phyloP scores from a whole-genome alignment of 2,329 filamentous ascomycete species.

The Whalleya microplaca region DNA sequence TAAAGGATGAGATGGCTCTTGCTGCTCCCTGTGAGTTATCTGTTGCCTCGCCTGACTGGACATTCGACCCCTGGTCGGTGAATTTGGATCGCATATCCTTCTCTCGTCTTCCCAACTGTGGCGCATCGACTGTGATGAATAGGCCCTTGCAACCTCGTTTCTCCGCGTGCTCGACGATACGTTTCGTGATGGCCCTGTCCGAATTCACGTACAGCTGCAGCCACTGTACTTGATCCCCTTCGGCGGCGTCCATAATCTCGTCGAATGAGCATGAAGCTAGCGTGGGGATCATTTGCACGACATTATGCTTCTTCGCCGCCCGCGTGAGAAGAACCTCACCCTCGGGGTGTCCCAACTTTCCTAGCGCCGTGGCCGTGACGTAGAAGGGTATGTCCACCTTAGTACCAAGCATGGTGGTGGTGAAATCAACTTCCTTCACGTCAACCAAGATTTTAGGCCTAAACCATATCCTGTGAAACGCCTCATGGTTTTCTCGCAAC shows the following conservation, averaged over 20 bases:
- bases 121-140: slow-evolving; percentile 98
- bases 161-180: slow-evolving; percentile 91
- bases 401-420: slow-evolving; percentile 91
- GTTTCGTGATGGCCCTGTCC: slow-evolving; percentile 85
- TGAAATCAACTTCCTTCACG: slow-evolving; percentile 83
- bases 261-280: slow-evolving; percentile 96
- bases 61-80: slow-evolving; percentile 77
- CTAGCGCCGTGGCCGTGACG: slow-evolving; percentile 92
- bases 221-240: slow-evolving; percentile 88
- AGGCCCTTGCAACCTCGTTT: slow-evolving; percentile 88
- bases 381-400: slow-evolving; percentile 89
- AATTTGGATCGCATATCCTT: slow-evolving; percentile 98
- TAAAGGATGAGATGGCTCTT: slow-evolving; percentile 93
- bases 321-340: slow-evolving; percentile 90
- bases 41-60: slow-evolving; percentile 76
- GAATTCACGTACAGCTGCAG: slow-evolving; percentile 98
- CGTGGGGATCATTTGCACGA: slow-evolving; percentile 98
- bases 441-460: slow-evolving; percentile 86
- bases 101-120: slow-evolving; percentile 90
- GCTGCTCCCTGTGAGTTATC: slow-evolving; percentile 92
- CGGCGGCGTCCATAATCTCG: slow-evolving; percentile 86
- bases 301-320: slow-evolving; percentile 81
- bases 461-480: slow-evolving; percentile 98
- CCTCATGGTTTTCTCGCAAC: slow-evolving; percentile 90
- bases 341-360: slow-evolving; percentile 91